These are phyloP conservation scores for Naematelia aurantialba DNA, from an alignment of 768 basidiomycete genomes.

Conservation along the genomic window DNA sequence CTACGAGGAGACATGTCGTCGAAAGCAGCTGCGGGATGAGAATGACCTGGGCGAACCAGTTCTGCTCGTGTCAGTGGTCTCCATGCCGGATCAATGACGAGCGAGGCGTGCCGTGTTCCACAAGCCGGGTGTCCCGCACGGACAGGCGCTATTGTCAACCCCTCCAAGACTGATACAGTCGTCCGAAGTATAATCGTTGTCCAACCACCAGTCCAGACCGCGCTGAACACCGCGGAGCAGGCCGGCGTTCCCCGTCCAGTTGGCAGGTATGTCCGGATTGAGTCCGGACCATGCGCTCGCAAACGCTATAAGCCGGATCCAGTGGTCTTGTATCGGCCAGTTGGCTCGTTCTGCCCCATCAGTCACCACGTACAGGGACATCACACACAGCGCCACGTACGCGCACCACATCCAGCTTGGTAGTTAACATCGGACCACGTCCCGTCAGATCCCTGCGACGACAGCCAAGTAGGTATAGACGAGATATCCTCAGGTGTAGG, in stretches of 20 bases:
- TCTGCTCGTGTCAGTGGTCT: too few species aligned
- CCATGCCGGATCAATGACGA: background rate
- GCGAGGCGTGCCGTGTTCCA: slow-evolving; percentile 56
- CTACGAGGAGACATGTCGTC: slow-evolving; percentile 60
- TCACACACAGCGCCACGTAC: slow-evolving; percentile 9
- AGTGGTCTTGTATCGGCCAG: slow-evolving; percentile 66
- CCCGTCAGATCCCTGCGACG: slow-evolving; percentile 17
- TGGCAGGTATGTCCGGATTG: slow-evolving; percentile 8
- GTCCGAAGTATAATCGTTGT: slow-evolving; percentile 58
- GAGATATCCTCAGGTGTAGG: slow-evolving; percentile 8
- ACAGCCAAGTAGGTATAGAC: slow-evolving; percentile 14
- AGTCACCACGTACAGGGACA: background rate
- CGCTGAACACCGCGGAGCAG: slow-evolving; percentile 54
- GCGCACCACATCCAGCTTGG: slow-evolving; percentile 61
- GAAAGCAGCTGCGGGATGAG: slow-evolving; percentile 60
- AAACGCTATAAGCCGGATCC: slow-evolving; percentile 47
- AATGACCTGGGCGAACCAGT: slow-evolving; percentile 56
- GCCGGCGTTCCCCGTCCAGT: slow-evolving; percentile 17
- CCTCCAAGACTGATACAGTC: slow-evolving; percentile 62
- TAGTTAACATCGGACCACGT: slow-evolving; percentile 57
- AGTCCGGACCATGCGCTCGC: slow-evolving; percentile 6
- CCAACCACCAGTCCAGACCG: slow-evolving; percentile 65
- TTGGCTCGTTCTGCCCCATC: slow-evolving; percentile 56
- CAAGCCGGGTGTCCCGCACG: slow-evolving; percentile 57
- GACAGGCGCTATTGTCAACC: slow-evolving; percentile 53